Conservation (phyloP, 2,329 filamentous ascomycete genomes). For the Calonectria naviculata region DNA sequence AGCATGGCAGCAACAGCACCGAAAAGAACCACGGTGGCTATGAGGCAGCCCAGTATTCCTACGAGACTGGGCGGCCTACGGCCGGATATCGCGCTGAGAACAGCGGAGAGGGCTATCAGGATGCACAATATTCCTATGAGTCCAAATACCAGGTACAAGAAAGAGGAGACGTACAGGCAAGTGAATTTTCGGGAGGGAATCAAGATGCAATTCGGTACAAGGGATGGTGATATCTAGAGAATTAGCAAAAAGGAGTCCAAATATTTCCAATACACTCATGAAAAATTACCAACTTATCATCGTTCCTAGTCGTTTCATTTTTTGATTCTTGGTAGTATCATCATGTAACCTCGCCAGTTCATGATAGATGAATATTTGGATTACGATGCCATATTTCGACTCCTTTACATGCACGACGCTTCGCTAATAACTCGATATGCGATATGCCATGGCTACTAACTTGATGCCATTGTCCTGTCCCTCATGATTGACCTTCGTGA, state of each 20-base stretch:
- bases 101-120: neutral
- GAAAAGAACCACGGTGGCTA: neutral
- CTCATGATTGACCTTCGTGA: neutral
- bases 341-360: neutral
- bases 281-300: neutral
- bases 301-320: neutral
- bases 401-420: neutral
- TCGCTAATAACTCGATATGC: neutral
- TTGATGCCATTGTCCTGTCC: neutral
- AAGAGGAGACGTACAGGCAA: neutral
- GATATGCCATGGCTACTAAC: neutral
- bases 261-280: neutral
- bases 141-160: neutral
- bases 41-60: neutral
- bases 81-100: no score
- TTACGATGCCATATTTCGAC: neutral
- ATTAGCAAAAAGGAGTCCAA: neutral
- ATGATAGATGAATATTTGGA: neutral
- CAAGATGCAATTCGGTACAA: no score
- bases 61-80: neutral
- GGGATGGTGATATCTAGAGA: neutral
- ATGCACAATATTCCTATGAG: neutral
- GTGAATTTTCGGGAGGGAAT: neutral
- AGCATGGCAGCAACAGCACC: neutral
- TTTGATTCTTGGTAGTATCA: no score